Evolutionary conservation across 257 asterid genomes (phyloP).

Genomic region (Solanum acaule): DNA sequence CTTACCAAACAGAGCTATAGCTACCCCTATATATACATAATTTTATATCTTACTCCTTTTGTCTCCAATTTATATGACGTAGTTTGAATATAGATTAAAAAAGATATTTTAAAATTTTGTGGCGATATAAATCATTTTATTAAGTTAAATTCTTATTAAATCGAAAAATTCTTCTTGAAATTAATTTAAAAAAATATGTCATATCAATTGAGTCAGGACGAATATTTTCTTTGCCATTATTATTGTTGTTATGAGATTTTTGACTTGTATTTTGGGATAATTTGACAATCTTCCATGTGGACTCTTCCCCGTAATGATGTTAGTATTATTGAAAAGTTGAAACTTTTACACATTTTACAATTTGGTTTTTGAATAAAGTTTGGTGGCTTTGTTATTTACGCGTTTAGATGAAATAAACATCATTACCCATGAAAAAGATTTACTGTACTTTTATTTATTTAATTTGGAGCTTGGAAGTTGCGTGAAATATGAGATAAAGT

Average conservation of each 20-base stretch:
- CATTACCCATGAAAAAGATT: not conserved
- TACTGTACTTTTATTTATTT: not conserved
- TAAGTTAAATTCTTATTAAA: no score
- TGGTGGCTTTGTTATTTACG: not conserved
- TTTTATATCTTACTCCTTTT: no score
- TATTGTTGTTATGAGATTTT: not conserved
- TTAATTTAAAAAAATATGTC: no score
- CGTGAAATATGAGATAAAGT: not conserved
- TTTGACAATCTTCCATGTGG: not conserved
- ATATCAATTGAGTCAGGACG: fast-evolving
- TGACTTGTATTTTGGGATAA: not conserved
- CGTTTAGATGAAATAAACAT: not conserved
- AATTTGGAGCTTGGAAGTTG: not conserved
- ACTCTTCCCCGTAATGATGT: not conserved
- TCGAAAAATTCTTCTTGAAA: no score
- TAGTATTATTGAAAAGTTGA: not conserved
- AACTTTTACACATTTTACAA: not conserved
- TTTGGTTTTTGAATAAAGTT: not conserved
- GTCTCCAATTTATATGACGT: no score
- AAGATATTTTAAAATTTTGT: no score
- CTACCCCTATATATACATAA: not conserved
- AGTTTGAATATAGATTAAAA: no score
- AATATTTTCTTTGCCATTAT: no score
- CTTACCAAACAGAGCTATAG: not conserved
- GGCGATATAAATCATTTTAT: no score